These are phyloP conservation scores for Globisporangium viniferum DNA, from an alignment of 352 stramenopile species.

Conservation along the genomic window DNA sequence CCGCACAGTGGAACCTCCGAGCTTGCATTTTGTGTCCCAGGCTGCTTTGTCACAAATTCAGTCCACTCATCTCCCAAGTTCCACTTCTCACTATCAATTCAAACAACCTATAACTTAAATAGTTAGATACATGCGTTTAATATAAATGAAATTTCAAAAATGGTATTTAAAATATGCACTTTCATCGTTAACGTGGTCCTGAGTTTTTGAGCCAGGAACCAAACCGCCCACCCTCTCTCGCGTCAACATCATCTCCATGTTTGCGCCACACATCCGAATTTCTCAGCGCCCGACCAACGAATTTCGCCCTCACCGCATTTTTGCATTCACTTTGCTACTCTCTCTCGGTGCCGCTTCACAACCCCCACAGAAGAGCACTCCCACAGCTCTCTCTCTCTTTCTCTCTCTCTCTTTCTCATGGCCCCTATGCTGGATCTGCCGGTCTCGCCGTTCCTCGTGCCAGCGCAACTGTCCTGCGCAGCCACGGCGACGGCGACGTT, in stretches of 20 bases:
- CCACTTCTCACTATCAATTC: not conserved
- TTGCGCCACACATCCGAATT: conserved; percentile 1
- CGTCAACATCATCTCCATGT: not conserved
- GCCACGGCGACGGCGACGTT: not conserved
- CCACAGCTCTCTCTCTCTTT: not conserved
- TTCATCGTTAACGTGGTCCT: not conserved
- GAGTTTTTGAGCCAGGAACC: not conserved
- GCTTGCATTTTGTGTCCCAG: not conserved
- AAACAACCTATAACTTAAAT: not conserved
- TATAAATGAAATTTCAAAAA: not conserved
- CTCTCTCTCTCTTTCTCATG: not conserved
- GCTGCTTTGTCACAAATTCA: conserved; percentile 9
- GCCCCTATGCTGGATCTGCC: conserved; percentile 3
- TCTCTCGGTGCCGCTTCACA: not conserved
- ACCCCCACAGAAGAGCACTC: not conserved
- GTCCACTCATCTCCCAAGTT: not conserved
- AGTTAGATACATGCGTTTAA: too few relatives aligned
- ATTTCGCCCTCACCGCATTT: not conserved
- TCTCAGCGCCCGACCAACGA: not conserved
- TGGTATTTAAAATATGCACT: not conserved
- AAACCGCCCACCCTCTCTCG: not conserved
- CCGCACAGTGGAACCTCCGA: not conserved
- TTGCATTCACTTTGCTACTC: not conserved
- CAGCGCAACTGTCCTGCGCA: not conserved
- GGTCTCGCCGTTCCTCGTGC: conserved; percentile 10